Evolutionary conservation across 371 early-diverging fungal species (phyloP).

Genomic region (Apophysomyces trapeziformis): DNA sequence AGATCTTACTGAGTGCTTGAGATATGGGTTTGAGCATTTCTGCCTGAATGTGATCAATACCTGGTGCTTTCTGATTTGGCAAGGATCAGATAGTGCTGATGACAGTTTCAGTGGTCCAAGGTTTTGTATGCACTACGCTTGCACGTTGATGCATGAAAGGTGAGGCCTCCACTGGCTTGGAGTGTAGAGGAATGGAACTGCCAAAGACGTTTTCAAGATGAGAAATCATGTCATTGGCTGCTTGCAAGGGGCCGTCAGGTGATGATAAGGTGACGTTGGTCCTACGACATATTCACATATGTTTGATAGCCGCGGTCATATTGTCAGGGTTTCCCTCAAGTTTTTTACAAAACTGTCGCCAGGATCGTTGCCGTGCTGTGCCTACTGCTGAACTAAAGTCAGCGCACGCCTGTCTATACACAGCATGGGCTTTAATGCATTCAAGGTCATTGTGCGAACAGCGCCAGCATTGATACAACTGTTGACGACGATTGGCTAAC

Average conservation of each 20-base stretch:
- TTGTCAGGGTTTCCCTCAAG: background rate
- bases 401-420: slow-evolving; percentile 2
- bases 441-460: slow-evolving; percentile 7
- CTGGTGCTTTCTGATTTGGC: slow-evolving; percentile 23
- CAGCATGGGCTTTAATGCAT: slow-evolving; percentile 10
- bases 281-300: background rate
- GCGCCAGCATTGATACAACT: slow-evolving; percentile 8
- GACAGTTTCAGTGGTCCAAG: background rate
- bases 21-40: slow-evolving; percentile 29
- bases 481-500: slow-evolving; percentile 8
- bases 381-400: slow-evolving; percentile 4
- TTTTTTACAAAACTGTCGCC: slow-evolving; percentile 6
- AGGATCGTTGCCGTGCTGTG: background rate
- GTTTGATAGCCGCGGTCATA: slow-evolving; percentile 4
- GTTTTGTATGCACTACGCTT: background rate
- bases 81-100: background rate
- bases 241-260: slow-evolving; percentile 5
- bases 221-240: slow-evolving; percentile 4
- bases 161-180: background rate
- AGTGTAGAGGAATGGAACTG: background rate
- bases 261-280: slow-evolving; percentile 2
- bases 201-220: slow-evolving; percentile 14
- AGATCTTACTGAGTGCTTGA: background rate
- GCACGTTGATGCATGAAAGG: background rate
- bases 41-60: slow-evolving; percentile 28